phyloP scores from a whole-genome alignment of 306 rosid species.

The Rosa chinensis region DNA sequence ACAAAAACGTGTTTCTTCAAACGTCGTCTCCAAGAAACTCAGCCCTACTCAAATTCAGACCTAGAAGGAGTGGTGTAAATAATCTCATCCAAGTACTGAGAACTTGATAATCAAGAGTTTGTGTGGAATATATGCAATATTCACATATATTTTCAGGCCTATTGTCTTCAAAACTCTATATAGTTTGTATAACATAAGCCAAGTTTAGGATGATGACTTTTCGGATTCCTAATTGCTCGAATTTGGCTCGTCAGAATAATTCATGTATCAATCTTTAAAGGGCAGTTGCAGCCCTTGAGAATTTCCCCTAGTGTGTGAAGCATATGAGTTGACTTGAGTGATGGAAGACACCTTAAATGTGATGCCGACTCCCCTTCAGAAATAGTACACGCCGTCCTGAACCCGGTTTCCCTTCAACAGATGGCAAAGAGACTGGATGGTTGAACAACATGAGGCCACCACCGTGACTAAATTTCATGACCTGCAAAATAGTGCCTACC shows the following conservation, averaged over 20 bases:
- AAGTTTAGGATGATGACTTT: background rate
- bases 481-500: background rate
- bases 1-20: too few relatives aligned
- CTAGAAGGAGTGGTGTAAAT: too few relatives aligned
- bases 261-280: background rate
- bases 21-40: too few relatives aligned
- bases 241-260: background rate
- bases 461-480: background rate
- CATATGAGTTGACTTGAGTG: background rate
- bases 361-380: background rate
- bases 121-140: too few relatives aligned
- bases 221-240: background rate
- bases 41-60: too few relatives aligned
- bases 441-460: background rate
- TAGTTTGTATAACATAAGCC: too few relatives aligned
- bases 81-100: too few relatives aligned
- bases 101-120: too few relatives aligned
- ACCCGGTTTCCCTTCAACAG: background rate
- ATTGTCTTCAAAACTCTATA: too few relatives aligned
- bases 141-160: too few relatives aligned
- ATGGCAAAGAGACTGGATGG: background rate
- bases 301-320: background rate
- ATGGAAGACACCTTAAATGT: background rate
- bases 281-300: background rate
- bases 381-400: background rate